Base-by-base conservation (phyloP, 1,284 basidiomycete genomes). In the Puccinia coronata region DNA sequence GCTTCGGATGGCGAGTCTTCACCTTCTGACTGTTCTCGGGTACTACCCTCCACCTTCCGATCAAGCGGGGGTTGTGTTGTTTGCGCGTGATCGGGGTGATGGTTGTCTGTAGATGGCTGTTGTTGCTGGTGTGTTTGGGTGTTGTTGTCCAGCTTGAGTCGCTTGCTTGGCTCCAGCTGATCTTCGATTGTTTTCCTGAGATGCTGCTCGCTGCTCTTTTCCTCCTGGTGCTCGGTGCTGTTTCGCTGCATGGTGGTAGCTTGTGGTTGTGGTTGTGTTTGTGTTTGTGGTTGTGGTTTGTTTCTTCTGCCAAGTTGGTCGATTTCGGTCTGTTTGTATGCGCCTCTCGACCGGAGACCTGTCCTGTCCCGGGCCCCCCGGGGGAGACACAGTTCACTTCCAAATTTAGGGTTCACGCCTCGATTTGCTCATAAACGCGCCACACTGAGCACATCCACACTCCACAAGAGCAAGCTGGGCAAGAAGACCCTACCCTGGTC, bases 61-160 rank as follows among this genome's bases (percentile, higher is more conserved):
- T 12, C 67, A 20, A 28, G 36, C 18, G 23, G 31, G 23, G 59
- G 9, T 14, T 16, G 67, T 5, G 18, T 28, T 18, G 2, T n/a
- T 51, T 71, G 69, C 25, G 69, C 43, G 16, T 49, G 69, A 53
- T 73, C 16, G 16, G 51, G 12, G 1, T 34, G 28, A 4, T 28
- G 28, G 49, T 25, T 16, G 51, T 20, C 31, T 36, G 20, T 3
- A 51, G 67, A 69, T 69, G 67, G 47, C 12, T 25, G n/a, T 69
- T 47, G 67, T 43, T 67, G 34, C 6, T 12, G 31, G 12, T 65
- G 31, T 49, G 43, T 16, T 20, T 71, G 69, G 11, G 36, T 36
- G 67, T 70, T 43, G 57, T 25, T 59, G 6, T 76, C 73, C 25
- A 76, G 31, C 18, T 76, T 76, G 73, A 65, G 57, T 49, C 73